These are phyloP conservation scores for Gracilariopsis chorda DNA, from an alignment of 23 red algal genomes.

Conservation along the genomic window DNA sequence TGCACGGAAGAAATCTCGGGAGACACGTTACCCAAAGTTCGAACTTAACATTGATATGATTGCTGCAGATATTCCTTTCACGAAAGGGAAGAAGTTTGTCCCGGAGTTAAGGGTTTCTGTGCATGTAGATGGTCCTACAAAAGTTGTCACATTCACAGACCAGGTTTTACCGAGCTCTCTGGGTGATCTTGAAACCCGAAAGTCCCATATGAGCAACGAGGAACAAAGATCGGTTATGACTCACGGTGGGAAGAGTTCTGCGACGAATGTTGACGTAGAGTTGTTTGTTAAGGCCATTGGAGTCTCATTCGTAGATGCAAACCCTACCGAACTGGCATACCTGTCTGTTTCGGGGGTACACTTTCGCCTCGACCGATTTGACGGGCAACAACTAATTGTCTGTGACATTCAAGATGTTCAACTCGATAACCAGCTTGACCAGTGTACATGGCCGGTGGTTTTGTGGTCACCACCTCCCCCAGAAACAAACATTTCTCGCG, in stretches of 20 bases:
- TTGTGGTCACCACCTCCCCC: slow-evolving; percentile 75
- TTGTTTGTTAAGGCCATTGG: slow-evolving; percentile 71
- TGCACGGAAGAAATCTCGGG: slow-evolving; percentile 9
- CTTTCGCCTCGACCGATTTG: slow-evolving; percentile 67
- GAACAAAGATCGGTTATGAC: background rate
- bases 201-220: background rate
- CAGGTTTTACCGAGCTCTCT: background rate
- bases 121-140: slow-evolving; percentile 77
- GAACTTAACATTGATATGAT: slow-evolving; percentile 80
- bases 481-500: background rate
- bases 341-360: slow-evolving; percentile 63
- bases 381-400: slow-evolving; percentile 49
- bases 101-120: slow-evolving; percentile 58
- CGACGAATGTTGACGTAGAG: slow-evolving; percentile 61
- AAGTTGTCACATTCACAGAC: slow-evolving; percentile 88
- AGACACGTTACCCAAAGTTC: slow-evolving; percentile 51
- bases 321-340: slow-evolving; percentile 77
- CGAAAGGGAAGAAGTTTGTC: slow-evolving; percentile 17
- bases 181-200: background rate
- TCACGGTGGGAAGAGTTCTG: background rate
- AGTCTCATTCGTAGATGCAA: slow-evolving; percentile 78
- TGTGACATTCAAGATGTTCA: slow-evolving; percentile 78
- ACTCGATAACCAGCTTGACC: slow-evolving; percentile 80
- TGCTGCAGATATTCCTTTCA: slow-evolving; percentile 24
- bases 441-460: slow-evolving; percentile 81